These are phyloP conservation scores for Dothideomycetes sp. DNA, from an alignment of 2,329 filamentous ascomycete genomes.

Conservation along the genomic window DNA sequence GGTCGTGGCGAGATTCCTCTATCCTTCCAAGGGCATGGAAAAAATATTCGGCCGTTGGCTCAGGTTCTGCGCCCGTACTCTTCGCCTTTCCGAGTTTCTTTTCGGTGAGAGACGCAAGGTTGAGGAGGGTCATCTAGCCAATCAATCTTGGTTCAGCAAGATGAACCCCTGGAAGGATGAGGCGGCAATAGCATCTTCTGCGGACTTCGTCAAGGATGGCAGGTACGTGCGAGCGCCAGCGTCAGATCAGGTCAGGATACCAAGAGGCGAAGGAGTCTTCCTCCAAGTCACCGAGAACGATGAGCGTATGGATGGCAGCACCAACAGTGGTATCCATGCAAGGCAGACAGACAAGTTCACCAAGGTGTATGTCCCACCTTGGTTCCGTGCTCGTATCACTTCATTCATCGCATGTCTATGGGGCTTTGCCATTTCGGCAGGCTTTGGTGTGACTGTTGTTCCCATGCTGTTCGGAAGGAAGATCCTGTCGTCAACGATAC, in stretches of 20 bases:
- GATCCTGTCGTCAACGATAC: slow-evolving; percentile 65
- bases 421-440: slow-evolving; percentile 83
- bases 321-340: slow-evolving; percentile 25
- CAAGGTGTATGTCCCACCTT: slow-evolving; percentile 67
- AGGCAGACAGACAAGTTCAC: slow-evolving; percentile 37
- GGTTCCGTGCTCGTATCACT: slow-evolving; percentile 70
- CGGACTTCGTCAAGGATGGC: slow-evolving; percentile 58
- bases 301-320: slow-evolving; percentile 49
- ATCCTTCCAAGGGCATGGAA: slow-evolving; percentile 75
- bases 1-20: slow-evolving; percentile 71
- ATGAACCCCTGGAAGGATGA: slow-evolving; percentile 23
- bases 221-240: slow-evolving; percentile 85
- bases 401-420: slow-evolving; percentile 85
- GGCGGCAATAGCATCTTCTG: slow-evolving; percentile 15
- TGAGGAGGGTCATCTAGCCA: slow-evolving; percentile 64
- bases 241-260: slow-evolving; percentile 89
- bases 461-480: slow-evolving; percentile 77
- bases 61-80: slow-evolving; percentile 65
- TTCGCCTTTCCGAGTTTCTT: slow-evolving; percentile 84
- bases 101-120: slow-evolving; percentile 75
- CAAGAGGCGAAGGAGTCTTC: slow-evolving; percentile 75
- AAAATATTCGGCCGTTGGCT: slow-evolving; percentile 96
- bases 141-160: slow-evolving; percentile 10
- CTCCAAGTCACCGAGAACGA: slow-evolving; percentile 63
- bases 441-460: slow-evolving; percentile 74